Evolutionary conservation across 495 filamentous ascomycete genomes (phyloP).

Genomic region (Lindgomyces ingoldianus): DNA sequence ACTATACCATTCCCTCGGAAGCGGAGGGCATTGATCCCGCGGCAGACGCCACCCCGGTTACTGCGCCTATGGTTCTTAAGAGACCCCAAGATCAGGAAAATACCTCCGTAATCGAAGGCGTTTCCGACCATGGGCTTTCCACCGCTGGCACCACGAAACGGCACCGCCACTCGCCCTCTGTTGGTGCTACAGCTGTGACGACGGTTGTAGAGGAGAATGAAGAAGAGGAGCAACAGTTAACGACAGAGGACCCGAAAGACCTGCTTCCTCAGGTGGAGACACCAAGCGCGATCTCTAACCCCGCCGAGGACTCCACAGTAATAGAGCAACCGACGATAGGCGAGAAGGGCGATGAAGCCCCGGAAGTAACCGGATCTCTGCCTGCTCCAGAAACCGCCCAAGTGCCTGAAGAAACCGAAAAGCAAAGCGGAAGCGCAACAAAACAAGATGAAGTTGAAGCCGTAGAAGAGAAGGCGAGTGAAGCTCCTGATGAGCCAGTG

Average conservation of each 20-base stretch:
- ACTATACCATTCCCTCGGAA: constrained; percentile 90
- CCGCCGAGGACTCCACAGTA: not conserved
- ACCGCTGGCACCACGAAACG: constrained; percentile 34
- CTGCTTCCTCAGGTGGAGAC: too few species aligned
- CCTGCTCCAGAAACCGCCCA: not conserved
- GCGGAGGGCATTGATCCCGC: constrained; percentile 62
- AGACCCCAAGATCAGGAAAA: constrained; percentile 8
- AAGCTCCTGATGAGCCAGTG: not conserved
- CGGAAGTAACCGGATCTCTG: not conserved
- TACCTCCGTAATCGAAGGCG: constrained; percentile 16
- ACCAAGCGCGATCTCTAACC: too few species aligned
- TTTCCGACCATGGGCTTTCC: constrained; percentile 13
- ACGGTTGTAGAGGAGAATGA: constrained; percentile 40
- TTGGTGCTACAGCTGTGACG: constrained; percentile 24
- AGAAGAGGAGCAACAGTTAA: constrained; percentile 33
- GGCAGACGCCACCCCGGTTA: not conserved
- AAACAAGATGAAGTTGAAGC: too few species aligned
- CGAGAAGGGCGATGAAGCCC: not conserved
- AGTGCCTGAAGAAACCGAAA: not conserved
- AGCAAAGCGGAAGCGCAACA: not conserved
- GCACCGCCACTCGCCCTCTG: constrained; percentile 35
- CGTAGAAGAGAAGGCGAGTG: not conserved
- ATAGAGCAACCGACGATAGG: not conserved
- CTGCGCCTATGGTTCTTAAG: constrained; percentile 23
- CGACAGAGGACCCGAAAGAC: not conserved